Evolutionary conservation across 306 rosid genomes (phyloP), one percentile per base, ranked within the genome.

Genomic region (Ochetophila trinervis): DNA sequence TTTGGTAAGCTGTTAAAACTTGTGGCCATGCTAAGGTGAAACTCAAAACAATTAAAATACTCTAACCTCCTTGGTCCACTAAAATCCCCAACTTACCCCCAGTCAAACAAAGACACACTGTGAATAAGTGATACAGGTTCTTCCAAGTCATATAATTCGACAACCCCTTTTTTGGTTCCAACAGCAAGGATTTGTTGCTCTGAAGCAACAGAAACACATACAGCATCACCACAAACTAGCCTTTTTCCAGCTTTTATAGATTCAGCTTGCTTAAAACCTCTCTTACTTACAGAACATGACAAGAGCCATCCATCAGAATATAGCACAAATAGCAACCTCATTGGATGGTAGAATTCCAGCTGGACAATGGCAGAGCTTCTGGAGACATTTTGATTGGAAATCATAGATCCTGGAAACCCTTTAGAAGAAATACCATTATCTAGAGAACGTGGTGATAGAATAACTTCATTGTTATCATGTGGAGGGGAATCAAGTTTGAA

Each of bases 121-220:
- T 96, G 91, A 54, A 92, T 85, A 69, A 80, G 87, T 62, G 82
- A 80, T 71, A 67, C 75, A 60, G 91, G 84, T 71, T 89, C 96
- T 22, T 87, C 87, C 71, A 92, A 76, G 78, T 92, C 96, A 84
- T 85, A 89, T 76, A 92, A 78, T 74, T 92, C 96, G 70, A 89
- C 95, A 67, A 67, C 75, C 67, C 95, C 98, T 87, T 93, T 84
- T 79, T 79, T 84, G 71, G 97, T 89, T 74, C 98, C 98, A 72
- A 93, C 97, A 67, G 96, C 97, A 71, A 93, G 95, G 70, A 93
- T 87, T 66, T 86, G 93, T 87, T 87, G 98, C 70, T 81, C 90
- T 18, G 78, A 68, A 71, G 98, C 93, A 35, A 77, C 88, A 51
- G 97, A 93, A 74, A 84, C 78, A 76, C 95, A 89, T 58, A 87